Percentiles rank a stretch among this genome's conserved stretches.
phyloP scores from a whole-genome alignment of 1,139 yeast genomes.

The Hansenula anomala region DNA sequence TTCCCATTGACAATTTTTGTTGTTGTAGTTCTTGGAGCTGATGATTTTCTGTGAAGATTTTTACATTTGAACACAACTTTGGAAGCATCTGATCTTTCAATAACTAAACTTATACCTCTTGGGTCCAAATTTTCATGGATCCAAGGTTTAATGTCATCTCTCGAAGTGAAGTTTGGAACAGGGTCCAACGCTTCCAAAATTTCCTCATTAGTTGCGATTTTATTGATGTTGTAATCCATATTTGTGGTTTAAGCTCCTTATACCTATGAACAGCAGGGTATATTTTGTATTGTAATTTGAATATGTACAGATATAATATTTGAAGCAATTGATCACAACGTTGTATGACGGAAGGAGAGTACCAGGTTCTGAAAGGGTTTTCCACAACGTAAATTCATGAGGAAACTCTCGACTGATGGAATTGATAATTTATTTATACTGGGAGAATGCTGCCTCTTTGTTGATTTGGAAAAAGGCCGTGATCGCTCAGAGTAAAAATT shows the following conservation, averaged over 20 bases:
- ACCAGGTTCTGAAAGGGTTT: no score
- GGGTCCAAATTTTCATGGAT: constrained; percentile 41
- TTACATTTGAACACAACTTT: constrained; percentile 72
- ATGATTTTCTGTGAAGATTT: constrained; percentile 27
- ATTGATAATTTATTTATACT: constrained; percentile 5
- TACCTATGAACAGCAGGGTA: no score
- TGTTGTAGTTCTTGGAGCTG: constrained; percentile 10
- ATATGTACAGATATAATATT: no score
- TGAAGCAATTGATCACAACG: no score
- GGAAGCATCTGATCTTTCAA: constrained; percentile 63
- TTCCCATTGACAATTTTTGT: constrained; percentile 8
- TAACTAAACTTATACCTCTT: constrained; percentile 57
- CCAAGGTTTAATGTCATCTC: constrained; percentile 65
- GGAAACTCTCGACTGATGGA: constrained; percentile 3
- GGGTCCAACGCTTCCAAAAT: constrained; percentile 23
- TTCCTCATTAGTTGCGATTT: constrained; percentile 19
- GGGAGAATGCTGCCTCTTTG: not conserved
- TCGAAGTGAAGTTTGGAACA: constrained; percentile 35
- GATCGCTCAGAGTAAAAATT: constrained; percentile 5
- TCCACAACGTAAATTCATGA: no score
- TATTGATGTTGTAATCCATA: not conserved
- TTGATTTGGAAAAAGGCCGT: not conserved
- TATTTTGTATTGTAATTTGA: no score
- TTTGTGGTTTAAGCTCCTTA: no score
- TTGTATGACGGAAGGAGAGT: no score